A percentile compares a stretch with the other conserved stretches of the same genome.
phyloP scores from a whole-genome alignment of 805 yeast genomes.

The Myxozyma lipomycoides region DNA sequence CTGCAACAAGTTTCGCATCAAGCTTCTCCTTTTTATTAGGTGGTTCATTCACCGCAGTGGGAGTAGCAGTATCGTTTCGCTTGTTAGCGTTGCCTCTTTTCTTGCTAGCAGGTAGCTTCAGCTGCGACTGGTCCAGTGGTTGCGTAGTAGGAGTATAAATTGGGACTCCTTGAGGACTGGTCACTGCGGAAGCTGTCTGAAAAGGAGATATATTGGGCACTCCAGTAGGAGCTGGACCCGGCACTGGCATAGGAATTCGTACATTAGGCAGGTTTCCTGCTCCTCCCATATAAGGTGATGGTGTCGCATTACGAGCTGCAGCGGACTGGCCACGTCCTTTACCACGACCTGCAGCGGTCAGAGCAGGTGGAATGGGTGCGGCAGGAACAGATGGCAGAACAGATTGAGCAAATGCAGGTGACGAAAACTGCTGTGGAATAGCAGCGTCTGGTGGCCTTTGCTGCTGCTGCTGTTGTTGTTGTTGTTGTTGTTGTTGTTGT shows the following conservation, averaged over 20 bases:
- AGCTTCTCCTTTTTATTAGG: constrained; percentile 19
- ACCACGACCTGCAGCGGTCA: background rate
- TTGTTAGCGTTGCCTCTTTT: background rate
- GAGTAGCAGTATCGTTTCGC: background rate
- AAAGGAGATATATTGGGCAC: constrained; percentile 7
- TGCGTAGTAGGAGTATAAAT: constrained; percentile 14
- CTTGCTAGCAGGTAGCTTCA: constrained; percentile 18
- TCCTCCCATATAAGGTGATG: background rate
- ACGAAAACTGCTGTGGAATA: background rate
- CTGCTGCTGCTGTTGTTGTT: background rate
- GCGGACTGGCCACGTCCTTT: background rate
- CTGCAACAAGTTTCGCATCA: constrained; percentile 1
- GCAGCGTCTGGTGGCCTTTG: background rate
- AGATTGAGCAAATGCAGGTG: background rate
- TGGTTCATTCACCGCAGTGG: constrained; percentile 13
- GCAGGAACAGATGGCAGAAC: background rate
- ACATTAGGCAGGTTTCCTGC: background rate
- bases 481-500: no score
- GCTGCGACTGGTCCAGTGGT: constrained; percentile 17
- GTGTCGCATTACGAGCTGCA: background rate
- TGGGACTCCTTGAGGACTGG: constrained; percentile 27
- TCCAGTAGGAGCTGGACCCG: background rate
- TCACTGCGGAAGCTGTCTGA: background rate
- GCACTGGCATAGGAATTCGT: background rate
- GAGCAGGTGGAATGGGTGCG: background rate